Evolutionary conservation across 441 rosid species (phyloP).

Genomic region (Gossypium davidsonii): DNA sequence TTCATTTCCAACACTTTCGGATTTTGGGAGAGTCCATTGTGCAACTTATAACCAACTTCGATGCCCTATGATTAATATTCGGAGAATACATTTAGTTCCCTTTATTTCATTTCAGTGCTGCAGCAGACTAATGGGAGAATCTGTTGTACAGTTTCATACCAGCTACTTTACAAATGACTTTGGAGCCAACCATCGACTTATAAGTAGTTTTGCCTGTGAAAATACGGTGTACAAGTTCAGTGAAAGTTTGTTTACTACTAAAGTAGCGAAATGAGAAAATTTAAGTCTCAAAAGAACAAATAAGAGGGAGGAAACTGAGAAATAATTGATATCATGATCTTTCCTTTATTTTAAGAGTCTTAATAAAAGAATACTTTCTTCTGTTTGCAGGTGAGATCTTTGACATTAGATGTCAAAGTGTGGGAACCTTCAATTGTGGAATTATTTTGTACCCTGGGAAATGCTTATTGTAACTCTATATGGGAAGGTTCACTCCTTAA

Average conservation of each 20-base stretch:
- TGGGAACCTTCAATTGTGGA: constrained; percentile 89
- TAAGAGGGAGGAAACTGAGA: background rate
- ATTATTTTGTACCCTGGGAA: constrained; percentile 67
- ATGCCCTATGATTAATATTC: background rate
- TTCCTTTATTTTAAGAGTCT: constrained; percentile 8
- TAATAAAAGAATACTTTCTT: background rate
- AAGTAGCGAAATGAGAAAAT: background rate
- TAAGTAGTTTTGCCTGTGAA: constrained; percentile 3
- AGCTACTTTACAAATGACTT: constrained; percentile 1
- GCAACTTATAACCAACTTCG: background rate
- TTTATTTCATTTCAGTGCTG: background rate
- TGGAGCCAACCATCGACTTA: background rate
- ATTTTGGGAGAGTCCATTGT: background rate
- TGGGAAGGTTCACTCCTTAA: constrained; percentile 70
- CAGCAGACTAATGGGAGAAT: background rate
- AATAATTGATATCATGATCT: constrained; percentile 7
- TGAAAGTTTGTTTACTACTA: background rate
- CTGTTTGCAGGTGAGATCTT: constrained; percentile 77
- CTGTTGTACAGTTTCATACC: background rate
- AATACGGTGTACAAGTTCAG: background rate
- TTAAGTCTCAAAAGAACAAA: background rate
- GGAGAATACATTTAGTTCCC: background rate
- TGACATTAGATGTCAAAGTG: constrained; percentile 82
- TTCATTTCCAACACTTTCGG: background rate
- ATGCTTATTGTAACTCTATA: constrained; percentile 70